A percentile compares a stretch with the other conserved stretches of the same genome.
Conservation (phyloP, 2,329 filamentous ascomycete species). For the Eutypa lata region DNA sequence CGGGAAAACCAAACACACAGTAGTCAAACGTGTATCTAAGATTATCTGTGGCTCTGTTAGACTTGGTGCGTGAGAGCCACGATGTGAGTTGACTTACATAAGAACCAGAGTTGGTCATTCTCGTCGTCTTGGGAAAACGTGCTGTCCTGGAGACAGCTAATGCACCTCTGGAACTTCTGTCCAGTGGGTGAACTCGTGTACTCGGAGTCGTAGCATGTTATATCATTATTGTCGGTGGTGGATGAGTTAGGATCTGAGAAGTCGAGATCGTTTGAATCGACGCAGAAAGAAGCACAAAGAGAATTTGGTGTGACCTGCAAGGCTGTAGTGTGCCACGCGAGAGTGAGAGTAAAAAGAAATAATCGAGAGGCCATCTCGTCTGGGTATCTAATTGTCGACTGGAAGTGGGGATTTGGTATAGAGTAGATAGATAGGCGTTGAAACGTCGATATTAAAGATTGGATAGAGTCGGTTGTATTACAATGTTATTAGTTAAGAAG, state of each 20-base stretch:
- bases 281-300: conserved; percentile 50
- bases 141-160: conserved; percentile 52
- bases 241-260: conserved; percentile 45
- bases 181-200: conserved; percentile 37
- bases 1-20: conserved; percentile 51
- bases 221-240: conserved; percentile 40
- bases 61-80: neutral
- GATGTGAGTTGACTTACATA: conserved; percentile 41
- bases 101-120: conserved; percentile 54
- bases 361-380: conserved; percentile 20
- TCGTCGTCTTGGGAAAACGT: conserved; percentile 43
- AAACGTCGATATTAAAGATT: neutral
- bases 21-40: conserved; percentile 49
- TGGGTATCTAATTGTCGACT: conserved; percentile 8
- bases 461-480: neutral
- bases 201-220: conserved; percentile 45
- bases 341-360: conserved; percentile 18
- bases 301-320: conserved; percentile 53
- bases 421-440: neutral
- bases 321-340: conserved; percentile 18
- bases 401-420: neutral
- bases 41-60: conserved; percentile 41
- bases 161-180: conserved; percentile 46
- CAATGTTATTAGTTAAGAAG: neutral
- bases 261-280: conserved; percentile 39